These are phyloP conservation scores for Neoboletus brunneissimus DNA, from an alignment of 768 basidiomycete species.

Conservation along the genomic window DNA sequence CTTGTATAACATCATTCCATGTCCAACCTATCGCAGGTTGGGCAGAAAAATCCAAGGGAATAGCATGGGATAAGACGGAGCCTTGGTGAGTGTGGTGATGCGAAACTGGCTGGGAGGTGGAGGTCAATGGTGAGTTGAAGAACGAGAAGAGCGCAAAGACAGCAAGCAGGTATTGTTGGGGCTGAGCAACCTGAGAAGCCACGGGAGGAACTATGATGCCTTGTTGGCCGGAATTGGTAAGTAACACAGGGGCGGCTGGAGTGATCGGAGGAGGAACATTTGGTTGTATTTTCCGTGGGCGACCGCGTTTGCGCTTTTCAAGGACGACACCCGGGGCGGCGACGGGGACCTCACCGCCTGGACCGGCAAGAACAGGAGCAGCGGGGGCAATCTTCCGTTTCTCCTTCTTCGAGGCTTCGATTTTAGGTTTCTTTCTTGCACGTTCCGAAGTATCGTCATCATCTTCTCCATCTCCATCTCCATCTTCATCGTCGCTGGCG, in stretches of 20 bases:
- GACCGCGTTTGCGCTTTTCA: conserved; percentile 82
- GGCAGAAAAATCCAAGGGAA: conserved; percentile 18
- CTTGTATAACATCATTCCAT: conserved; percentile 55
- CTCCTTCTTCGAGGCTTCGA: conserved; percentile 45
- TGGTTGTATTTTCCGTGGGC: conserved; percentile 70
- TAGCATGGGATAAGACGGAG: conserved; percentile 47
- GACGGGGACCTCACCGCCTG: conserved; percentile 26
- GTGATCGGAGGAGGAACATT: conserved; percentile 38
- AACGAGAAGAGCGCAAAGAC: conserved; percentile 84
- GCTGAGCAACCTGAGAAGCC: conserved; percentile 17
- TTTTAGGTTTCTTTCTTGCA: conserved; percentile 64
- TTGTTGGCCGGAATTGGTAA: conserved; percentile 16
- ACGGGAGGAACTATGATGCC: conserved; percentile 12
- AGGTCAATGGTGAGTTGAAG: conserved; percentile 71
- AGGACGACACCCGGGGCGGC: conserved; percentile 37
- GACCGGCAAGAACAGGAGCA: conserved; percentile 18
- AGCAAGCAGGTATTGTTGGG: conserved; percentile 72
- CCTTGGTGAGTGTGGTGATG: conserved; percentile 56
- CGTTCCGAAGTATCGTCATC: conserved; percentile 41
- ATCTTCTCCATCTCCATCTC: conserved; percentile 40
- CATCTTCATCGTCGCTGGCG: conserved; percentile 42
- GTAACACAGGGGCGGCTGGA: conserved; percentile 21
- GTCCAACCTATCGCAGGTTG: conserved; percentile 34
- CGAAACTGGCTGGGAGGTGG: conserved; percentile 32
- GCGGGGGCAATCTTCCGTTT: conserved; percentile 34